These are phyloP conservation scores for Lactifluus pinguis DNA, from an alignment of 768 basidiomycete genomes.

Conservation along the genomic window DNA sequence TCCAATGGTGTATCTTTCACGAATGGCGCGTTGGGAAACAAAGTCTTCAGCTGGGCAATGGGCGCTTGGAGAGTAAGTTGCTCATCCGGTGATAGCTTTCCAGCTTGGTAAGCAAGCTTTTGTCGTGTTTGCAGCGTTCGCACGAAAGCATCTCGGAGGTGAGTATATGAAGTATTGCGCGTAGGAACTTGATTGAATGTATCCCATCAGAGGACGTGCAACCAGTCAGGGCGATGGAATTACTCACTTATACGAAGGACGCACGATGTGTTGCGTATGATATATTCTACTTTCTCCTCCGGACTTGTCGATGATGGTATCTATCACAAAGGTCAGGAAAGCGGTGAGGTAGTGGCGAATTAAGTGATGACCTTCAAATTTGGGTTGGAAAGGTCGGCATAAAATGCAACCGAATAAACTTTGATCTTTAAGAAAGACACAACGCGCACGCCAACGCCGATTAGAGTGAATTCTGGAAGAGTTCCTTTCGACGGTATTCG, in stretches of 20 bases:
- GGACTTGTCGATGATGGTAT: conserved; percentile 45
- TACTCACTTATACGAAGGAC: conserved; percentile 62
- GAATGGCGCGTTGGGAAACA: conserved; percentile 65
- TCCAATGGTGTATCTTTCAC: conserved; percentile 62
- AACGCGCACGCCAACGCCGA: conserved; percentile 81
- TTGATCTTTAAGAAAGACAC: conserved; percentile 84
- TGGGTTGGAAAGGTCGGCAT: conserved; percentile 69
- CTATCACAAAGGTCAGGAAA: conserved; percentile 26
- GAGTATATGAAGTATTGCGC: conserved; percentile 64
- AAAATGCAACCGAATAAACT: conserved; percentile 87
- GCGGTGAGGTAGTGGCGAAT: background rate
- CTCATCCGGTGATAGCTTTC: conserved; percentile 48
- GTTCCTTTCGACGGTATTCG: conserved; percentile 54
- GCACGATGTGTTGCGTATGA: conserved; percentile 60
- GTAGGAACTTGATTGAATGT: conserved; percentile 53
- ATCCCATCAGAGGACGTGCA: background rate
- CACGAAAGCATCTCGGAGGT: conserved; percentile 78
- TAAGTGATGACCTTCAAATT: conserved; percentile 42
- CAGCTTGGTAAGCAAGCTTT: conserved; percentile 40
- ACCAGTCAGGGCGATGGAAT: background rate
- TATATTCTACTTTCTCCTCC: conserved; percentile 62
- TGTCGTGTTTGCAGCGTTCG: conserved; percentile 61
- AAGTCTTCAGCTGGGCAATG: conserved; percentile 60
- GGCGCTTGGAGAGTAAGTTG: conserved; percentile 51
- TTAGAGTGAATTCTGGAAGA: conserved; percentile 53